Base-by-base conservation (phyloP, 2,329 filamentous ascomycete genomes). In the Lecanicillium sp. region DNA sequence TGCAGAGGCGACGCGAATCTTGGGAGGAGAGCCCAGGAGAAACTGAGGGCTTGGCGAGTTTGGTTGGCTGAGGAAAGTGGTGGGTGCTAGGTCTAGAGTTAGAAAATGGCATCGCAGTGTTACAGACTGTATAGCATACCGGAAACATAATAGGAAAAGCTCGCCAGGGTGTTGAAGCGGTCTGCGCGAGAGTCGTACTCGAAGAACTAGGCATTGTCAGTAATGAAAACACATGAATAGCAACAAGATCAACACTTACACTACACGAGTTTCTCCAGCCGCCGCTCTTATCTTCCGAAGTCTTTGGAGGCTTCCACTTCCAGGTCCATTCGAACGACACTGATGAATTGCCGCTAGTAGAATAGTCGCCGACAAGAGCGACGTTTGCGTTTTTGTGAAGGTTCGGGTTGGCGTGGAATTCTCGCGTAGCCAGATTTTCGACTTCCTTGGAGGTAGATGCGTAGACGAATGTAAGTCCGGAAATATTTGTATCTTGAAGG, bases 231-330 rank as follows among this genome's bases (percentile, higher is more conserved):
- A n/a, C n/a, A n/a, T 9, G 27, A 4, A 29, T 19, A 16, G 14
- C n/a, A n/a, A 12, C 22, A 35, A 9, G 15, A 37, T 27, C 8
- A 29, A 32, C 19, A 63, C 75, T 45, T 68, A 87, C 83, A 58
- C 87, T 95, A 70, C 92, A 96, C 51, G 83, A 85, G 56, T 94
- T 96, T 55, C 87, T 85, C 90, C 92, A 98, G 32, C 92, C 92
- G 41, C 88, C 87, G 20, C 85, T 85, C 52, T 78, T 78, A 56
- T 95, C 89, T 55, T 95, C 89, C 13, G 67, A 64, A 12, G 67
- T 54, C 68, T 87, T 94, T 28, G 92, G 92, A 8, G 92, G 86
- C 56, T 84, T 87, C 88, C 90, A 98, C 68, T 83, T 92, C 92
- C 92, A 98, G 7, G 83, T 81, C 88, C 90, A 98, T 47, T 90